Evolutionary conservation across 208 protist species (phyloP).

Genomic region (Trypanosoma conorhini): DNA sequence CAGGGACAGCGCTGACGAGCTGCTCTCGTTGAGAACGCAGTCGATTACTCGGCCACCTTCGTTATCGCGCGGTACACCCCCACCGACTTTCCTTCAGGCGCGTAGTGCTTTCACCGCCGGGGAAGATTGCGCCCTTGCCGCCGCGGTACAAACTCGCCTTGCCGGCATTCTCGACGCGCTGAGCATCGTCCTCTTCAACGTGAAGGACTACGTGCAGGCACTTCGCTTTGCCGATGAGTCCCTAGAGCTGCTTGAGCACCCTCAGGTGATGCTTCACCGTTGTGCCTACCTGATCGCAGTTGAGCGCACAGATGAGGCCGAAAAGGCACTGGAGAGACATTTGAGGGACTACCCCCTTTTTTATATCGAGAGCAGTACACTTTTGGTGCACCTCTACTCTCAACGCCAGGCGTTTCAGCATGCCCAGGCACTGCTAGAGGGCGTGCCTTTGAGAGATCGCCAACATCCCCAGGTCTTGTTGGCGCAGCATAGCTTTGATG

Average conservation of each 20-base stretch:
- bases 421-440: constrained; percentile 64
- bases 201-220: constrained; percentile 67
- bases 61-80: not conserved
- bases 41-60: not conserved
- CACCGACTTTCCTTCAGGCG: not conserved
- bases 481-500: constrained; percentile 76
- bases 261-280: constrained; percentile 66
- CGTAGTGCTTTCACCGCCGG: not conserved
- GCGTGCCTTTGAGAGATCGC: constrained; percentile 15
- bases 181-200: constrained; percentile 69
- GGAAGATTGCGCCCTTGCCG: constrained; percentile 2
- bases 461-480: constrained; percentile 44
- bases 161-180: constrained; percentile 80
- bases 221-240: constrained; percentile 77
- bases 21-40: not conserved
- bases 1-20: not conserved
- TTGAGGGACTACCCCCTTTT: constrained; percentile 37
- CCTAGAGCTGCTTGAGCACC: constrained; percentile 45
- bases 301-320: constrained; percentile 78
- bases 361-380: constrained; percentile 44
- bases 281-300: constrained; percentile 82
- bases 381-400: constrained; percentile 81
- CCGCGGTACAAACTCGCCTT: constrained; percentile 54
- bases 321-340: constrained; percentile 60
- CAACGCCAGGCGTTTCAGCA: constrained; percentile 76